Evolutionary conservation across 1,139 yeast genomes (phyloP), one percentile per base, ranked within the genome.

Genomic region (Taphrina communis): DNA sequence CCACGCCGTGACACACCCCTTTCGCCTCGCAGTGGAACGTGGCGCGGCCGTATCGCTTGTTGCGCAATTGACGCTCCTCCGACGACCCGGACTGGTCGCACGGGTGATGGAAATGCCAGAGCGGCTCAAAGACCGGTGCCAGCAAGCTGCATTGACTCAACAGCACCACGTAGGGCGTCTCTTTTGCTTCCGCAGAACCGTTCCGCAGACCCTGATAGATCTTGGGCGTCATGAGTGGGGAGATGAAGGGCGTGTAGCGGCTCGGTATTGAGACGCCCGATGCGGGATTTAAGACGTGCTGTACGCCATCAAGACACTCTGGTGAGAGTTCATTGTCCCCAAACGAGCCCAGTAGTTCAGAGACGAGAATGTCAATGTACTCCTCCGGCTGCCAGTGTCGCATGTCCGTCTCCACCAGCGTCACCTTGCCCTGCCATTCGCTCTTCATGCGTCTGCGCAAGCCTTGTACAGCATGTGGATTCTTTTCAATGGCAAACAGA

Each of bases 311-410:
- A 31, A 83, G 78, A 70, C 95, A 88, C 75, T 93, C 98, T 0
- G 97, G 97, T 14, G 90, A 83, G 17, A 90, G 81, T 76, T 93
- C 98, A 77, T 93, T 93, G 77, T 95, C 94, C 0, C 96, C 97
- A 79, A 92, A 88, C 6, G 97, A 90, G 1, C 97, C 97, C 38
- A 93, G 77, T 41, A 93, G 80, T 76, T 93, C 98, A 55, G 96
- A 88, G 0, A 93, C 82, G 14, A 92, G 83, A 57, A 92, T 75
- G 74, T 89, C 84, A 66, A 83, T 81, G 44, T 78, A 78, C 72
- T 74, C 59, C 72, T 69, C 65, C 6, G 80, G 81, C 19, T 76
- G 70, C 83, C 86, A 83, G 2, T 74, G 71, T 39, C 92, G 79
- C 77, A 87, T 84, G 77, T 91, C 96, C 7, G 80, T 81, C 62